Evolutionary conservation across 306 rosid genomes (phyloP), one percentile per base, ranked within the genome.

Genomic region (Myrica gale): DNA sequence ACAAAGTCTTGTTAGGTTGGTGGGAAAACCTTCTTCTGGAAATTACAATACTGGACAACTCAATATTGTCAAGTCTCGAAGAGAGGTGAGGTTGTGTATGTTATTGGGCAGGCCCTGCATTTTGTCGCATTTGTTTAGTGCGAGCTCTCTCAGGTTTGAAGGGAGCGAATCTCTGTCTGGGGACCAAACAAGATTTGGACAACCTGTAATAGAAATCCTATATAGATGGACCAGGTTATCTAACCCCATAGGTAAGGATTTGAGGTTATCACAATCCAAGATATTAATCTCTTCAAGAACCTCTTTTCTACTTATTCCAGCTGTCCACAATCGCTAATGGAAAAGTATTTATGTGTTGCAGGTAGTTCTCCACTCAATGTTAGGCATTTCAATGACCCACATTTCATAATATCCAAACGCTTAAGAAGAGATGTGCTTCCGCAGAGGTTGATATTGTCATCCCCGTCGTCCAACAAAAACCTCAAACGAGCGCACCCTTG

Each of bases 31-130:
- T 45, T 61, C 50, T 54, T 54, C 20, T 0, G 68, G 74, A 45
- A 76, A 44, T 41, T 4, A 68, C 43, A 21, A 43, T 7, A n/a
- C 15, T 15, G 74, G 68, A 60, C 45, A 16, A 20, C 67, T n/a
- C 21, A 51, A 58, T 23, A 82, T 68, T 0, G 20, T 3, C 63
- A 56, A 56, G 7, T 56, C 13, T 56, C 0, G 21, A 19, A 77
- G 76, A 67, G 55, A 73, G 76, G n/a, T 51, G 39, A 82, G 68
- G 17, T 58, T 63, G 19, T 51, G 6, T 72, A 82, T 50, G 68
- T 41, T 48, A 26, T 41, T 41, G 6, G 78, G 75, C 3, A 72
- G 51, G 16, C 43, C 53, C 60, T 57, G 39, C 45, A 82, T 57
- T 10, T 77, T n/a, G 7, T 82, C 41, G 9, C 81, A 26, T 1